phyloP scores from a whole-genome alignment of 2,329 filamentous ascomycete genomes.

The Albophoma yamanashiensis region DNA sequence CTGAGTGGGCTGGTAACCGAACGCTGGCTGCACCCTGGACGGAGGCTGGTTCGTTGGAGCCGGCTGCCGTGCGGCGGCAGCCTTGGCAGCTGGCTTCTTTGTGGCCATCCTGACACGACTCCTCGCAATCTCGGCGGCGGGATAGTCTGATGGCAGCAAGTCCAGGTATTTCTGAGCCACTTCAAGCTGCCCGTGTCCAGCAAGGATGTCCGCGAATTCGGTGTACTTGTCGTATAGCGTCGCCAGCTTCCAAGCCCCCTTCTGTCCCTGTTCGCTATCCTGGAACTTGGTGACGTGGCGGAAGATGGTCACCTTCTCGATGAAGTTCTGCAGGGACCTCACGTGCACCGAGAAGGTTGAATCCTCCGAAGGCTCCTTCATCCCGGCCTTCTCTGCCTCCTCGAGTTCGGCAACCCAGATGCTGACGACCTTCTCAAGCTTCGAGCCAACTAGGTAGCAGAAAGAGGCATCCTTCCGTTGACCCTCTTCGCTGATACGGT shows the following conservation, averaged over 20 bases:
- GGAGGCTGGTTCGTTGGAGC: slow-evolving; percentile 17
- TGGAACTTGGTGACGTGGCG: slow-evolving; percentile 86
- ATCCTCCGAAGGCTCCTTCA: slow-evolving; percentile 59
- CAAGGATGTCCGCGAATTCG: slow-evolving; percentile 92
- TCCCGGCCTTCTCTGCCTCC: slow-evolving; percentile 66
- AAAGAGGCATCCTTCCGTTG: slow-evolving; percentile 86
- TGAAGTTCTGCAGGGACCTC: slow-evolving; percentile 78
- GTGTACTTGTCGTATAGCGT: slow-evolving; percentile 89
- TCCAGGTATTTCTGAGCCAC: slow-evolving; percentile 87
- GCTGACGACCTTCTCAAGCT: slow-evolving; percentile 89
- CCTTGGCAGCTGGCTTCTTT: slow-evolving; percentile 29
- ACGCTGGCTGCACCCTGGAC: slow-evolving; percentile 27
- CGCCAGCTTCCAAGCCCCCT: slow-evolving; percentile 79
- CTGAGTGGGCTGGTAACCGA: slow-evolving; percentile 40
- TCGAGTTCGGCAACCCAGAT: slow-evolving; percentile 90
- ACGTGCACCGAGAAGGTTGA: slow-evolving; percentile 90
- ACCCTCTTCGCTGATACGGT: slow-evolving; percentile 71
- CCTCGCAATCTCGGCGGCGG: slow-evolving; percentile 76
- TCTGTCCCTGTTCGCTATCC: slow-evolving; percentile 61
- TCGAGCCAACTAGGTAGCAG: slow-evolving; percentile 92
- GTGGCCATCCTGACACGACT: slow-evolving; percentile 79
- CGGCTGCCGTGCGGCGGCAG: slow-evolving; percentile 14
- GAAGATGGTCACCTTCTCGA: slow-evolving; percentile 98
- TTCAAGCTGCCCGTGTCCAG: slow-evolving; percentile 75
- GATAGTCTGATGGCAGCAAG: slow-evolving; percentile 72